Evolutionary conservation across 371 early-diverging fungal species (phyloP), one percentile per base, ranked within the genome.

Genomic region (Syncephalis plumigaleata): DNA sequence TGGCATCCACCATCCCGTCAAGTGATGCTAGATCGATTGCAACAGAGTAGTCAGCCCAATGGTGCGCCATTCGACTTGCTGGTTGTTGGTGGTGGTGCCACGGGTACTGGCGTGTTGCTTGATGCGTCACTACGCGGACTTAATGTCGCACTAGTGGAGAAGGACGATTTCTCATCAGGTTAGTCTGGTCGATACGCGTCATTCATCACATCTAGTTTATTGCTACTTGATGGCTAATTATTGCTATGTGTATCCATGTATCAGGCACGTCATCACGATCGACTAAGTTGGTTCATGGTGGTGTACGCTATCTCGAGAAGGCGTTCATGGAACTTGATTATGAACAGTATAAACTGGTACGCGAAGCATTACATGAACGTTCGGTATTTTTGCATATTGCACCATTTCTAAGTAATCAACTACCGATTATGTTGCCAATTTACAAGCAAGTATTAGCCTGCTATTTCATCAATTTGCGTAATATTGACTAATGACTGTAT

Each of bases 281-380:
- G 16, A 98, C 99, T 4, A 99, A 99, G 59, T 74, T 99, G 11
- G 88, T 99, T 18, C 99, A 99, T 59, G 99, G 99, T 49, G 99
- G 99, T 57, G 96, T 99, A 31, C 77, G 99, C 46, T 99, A 99
- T 65, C 73, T 99, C 52, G 96, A 98, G 65, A 97, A 98, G 68
- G 99, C 98, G 3, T 75, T 98, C 45, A 75, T 79, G 70, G 87
- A 93, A 44, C 65, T 95, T 18, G 97, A 95, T 57, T 83, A 82
- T 62, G 93, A 84, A 63, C 98, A 99, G 61, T 95, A 89, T 76
- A 86, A 88, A 60, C 71, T 99, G 36, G 99, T 99, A 20, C 66
- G 71, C 26, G 97, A 98, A 57, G 99, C 98, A 2, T 71, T 99
- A 52, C 84, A 87, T 48, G 99, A 98, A 68, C 83, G 99, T 57